Evolutionary conservation across 257 asterid species (phyloP).

Genomic region (Galeopsis tetrahit): DNA sequence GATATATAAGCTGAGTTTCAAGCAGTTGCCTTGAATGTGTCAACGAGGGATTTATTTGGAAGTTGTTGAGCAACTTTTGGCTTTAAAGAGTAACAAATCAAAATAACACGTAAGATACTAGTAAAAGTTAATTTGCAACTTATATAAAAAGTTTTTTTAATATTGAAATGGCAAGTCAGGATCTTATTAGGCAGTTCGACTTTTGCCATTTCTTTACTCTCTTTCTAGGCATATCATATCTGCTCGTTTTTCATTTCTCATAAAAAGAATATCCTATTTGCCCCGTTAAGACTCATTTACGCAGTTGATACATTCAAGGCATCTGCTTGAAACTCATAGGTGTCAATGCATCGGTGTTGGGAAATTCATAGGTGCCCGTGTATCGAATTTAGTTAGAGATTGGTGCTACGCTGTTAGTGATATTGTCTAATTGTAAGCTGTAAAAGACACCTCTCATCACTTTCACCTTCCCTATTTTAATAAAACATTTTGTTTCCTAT

Average conservation of each 20-base stretch:
- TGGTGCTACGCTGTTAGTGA: too few species aligned
- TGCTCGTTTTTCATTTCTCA: background rate
- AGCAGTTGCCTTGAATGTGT: conserved; percentile 12
- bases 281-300: background rate
- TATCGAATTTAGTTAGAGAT: too few species aligned
- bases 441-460: too few species aligned
- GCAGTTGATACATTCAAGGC: background rate
- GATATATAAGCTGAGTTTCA: background rate
- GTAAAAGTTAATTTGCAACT: background rate
- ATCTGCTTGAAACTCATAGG: too few species aligned
- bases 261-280: too few species aligned
- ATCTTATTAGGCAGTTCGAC: background rate
- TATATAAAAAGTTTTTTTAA: background rate
- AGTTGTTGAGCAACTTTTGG: background rate
- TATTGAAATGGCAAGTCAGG: background rate
- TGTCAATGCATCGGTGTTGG: too few species aligned
- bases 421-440: too few species aligned
- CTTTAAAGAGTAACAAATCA: background rate
- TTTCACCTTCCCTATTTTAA: too few species aligned
- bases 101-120: background rate
- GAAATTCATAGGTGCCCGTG: too few species aligned
- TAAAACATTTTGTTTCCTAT: too few species aligned
- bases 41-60: background rate
- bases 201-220: background rate
- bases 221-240: background rate